Evolutionary conservation across 148 eudicot genomes (phyloP), one percentile per base, ranked within the genome.

Genomic region (Pharnaceum exiguum): DNA sequence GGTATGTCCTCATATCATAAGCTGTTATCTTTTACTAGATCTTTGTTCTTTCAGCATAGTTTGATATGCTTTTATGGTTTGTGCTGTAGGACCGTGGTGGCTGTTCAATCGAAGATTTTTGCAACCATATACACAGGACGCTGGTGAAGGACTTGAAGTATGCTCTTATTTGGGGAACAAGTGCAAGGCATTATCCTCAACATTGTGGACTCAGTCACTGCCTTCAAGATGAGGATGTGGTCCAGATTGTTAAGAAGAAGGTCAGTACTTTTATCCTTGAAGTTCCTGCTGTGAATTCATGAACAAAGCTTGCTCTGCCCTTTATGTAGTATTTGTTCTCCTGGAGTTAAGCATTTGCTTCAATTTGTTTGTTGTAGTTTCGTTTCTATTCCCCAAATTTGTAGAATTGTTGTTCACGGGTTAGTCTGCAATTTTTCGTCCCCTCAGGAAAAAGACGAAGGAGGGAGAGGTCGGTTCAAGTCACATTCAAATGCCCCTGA

Each of bases 161-260:
- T 53, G 96, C 82, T 2, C 70, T 94, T 11, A 96, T 82, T 60
- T 94, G 99, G 99, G 99, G 99, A 30, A 75, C 60, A 27, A 86
- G 99, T 79, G 89, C 95, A 35, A 89, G 96, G 73, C 99, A 94
- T 50, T 84, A 80, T 67, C 99, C 99, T 7, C 99, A 94, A 65
- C 91, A 94, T 67, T 94, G 99, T 86, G 99, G 99, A 29, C 85
- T 80, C 24, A 46, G 80, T 73, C 99, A 94, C 57, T 50, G 43
- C 59, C 95, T 94, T 81, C 79, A 77, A 29, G 99, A 94, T 71
- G 99, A 94, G 77, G 99, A 94, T 70, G 99, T 94, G 10, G 99
- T 94, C 35, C 99, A 94, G 61, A 75, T 94, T 51, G 99, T 94
- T 29, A 94, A 94, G 76, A 94, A 94, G 72, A 94, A 94, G 96